Evolutionary conservation across 2,329 filamentous ascomycete species (phyloP), one percentile per base, ranked within the genome.

Genomic region (Alternaria burnsii): DNA sequence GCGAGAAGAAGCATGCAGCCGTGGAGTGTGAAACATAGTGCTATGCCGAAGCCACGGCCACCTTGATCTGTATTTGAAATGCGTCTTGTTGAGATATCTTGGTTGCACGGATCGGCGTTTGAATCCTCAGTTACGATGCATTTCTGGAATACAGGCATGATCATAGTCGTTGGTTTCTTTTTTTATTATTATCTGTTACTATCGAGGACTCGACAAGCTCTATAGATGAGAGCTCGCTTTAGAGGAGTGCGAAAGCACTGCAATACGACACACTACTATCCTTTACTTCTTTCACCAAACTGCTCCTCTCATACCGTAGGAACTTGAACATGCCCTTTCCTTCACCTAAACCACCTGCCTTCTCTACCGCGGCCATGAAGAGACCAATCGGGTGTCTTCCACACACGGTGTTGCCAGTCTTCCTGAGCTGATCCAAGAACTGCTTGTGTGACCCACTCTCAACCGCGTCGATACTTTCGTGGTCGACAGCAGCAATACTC

Each of bases 201-300:
- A 34, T 34, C 5, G 16, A 36, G 32, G 46, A 12, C 46, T 34
- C 30, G 5, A 16, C 30, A 36, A 6, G 5, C 30, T 50, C 1
- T 12, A 12, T 20, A 40, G 18, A 16, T 24, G 1, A 4, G 6
- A 1, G 2, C 18, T 8, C 2, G 6, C n/a, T 20, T 66, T 46
- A 75, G 16, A 76, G 57, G 42, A 94, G 84, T 9, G 94, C 93
- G 83, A 95, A 97, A 4, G 93, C 95, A 76, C 94, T 94, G 3
- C 92, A 93, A 78, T 99, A 99, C 80, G 94, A 97, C 52, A 99
- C 95, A 69, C 94, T 97, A 67, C 89, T 95, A 65, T 97, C 92
- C 16, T 75, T 78, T 1, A 89, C 82, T 30, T 84, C 83, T 66
- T 86, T 83, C 4, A 91, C 91, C 77, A 96, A 81, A 61, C 88